Evolutionary conservation across 164 flowering plant genomes (phyloP).

Genomic region (Aristolochia fimbriata): DNA sequence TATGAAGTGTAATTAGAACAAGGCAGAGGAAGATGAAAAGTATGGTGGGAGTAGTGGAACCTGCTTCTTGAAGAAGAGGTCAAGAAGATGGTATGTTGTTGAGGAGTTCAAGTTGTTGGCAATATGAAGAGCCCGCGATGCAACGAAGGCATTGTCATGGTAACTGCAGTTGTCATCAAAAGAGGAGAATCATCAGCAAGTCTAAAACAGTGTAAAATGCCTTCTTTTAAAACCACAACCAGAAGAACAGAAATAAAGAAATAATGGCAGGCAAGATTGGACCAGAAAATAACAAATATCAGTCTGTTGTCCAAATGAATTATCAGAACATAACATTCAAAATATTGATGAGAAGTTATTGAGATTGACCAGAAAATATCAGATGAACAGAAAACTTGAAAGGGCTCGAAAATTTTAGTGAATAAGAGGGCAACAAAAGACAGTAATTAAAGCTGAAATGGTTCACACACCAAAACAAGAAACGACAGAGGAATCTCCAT

Average conservation of each 20-base stretch:
- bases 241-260: background rate
- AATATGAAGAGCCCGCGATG: constrained; percentile 79
- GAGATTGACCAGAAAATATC: no score
- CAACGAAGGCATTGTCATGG: constrained; percentile 72
- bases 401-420: no score
- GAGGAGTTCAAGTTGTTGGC: constrained; percentile 46
- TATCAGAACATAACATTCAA: background rate
- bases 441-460: no score
- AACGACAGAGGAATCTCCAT: background rate
- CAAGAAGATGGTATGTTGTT: constrained; percentile 56
- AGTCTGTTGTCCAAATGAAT: no score
- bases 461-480: background rate
- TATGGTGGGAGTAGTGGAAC: constrained; percentile 17
- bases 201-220: background rate
- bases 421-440: no score
- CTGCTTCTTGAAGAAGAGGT: constrained; percentile 69
- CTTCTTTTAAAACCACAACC: no score
- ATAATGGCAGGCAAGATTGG: no score
- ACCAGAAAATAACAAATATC: no score
- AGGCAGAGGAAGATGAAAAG: no score
- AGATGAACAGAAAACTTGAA: no score
- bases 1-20: no score
- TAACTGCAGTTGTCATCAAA: constrained; percentile 38
- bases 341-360: background rate
- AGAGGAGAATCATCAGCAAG: background rate